Conservation (phyloP, 306 rosid species). For the Alnus rubra region DNA sequence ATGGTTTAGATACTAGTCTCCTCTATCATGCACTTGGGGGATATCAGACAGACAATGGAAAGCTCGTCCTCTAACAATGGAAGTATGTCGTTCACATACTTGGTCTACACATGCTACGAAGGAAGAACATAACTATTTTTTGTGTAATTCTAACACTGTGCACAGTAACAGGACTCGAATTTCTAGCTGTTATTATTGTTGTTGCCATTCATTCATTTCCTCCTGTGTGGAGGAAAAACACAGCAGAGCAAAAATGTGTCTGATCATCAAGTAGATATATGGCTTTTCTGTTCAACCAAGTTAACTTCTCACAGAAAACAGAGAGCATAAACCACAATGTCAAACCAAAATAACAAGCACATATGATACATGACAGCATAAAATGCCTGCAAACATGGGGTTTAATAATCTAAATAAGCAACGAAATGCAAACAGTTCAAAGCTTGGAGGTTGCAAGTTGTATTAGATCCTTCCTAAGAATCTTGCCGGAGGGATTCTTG, state of each 20-base stretch:
- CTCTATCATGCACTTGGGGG: no score
- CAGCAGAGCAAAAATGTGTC: not conserved
- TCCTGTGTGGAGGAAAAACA: not conserved
- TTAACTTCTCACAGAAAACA: not conserved
- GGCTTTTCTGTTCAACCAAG: not conserved
- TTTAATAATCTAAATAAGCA: not conserved
- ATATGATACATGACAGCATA: not conserved
- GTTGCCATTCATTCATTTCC: not conserved
- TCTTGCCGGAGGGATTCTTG: constrained; percentile 89
- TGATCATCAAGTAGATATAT: not conserved
- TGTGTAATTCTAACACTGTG: no score
- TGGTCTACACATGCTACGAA: no score
- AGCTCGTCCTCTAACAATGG: no score
- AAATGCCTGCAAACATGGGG: not conserved
- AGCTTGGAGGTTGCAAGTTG: constrained; percentile 78
- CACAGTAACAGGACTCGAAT: no score
- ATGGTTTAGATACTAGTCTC: no score
- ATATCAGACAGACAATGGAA: no score
- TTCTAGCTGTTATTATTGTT: not conserved
- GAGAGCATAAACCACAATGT: not conserved
- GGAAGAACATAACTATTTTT: no score
- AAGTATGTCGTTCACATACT: no score
- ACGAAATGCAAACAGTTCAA: constrained; percentile 17
- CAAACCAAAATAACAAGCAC: not conserved
- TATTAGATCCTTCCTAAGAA: constrained; percentile 93